Conservation (phyloP, 2,329 filamentous ascomycete species). For the Neofusicoccum umdonicola region DNA sequence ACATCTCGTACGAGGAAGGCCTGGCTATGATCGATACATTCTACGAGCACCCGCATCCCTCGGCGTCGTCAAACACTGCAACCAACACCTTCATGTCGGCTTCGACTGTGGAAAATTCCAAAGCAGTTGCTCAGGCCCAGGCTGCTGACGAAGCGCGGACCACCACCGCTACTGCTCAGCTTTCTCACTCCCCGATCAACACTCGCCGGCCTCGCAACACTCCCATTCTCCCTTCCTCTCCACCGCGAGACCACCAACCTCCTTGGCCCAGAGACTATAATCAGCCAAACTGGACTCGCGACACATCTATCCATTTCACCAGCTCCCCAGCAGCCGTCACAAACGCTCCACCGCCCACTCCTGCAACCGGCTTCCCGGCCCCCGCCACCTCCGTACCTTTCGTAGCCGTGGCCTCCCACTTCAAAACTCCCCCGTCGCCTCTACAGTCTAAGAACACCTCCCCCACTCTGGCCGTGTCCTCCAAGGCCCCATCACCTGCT, state of each 20-base stretch:
- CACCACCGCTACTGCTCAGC: background rate
- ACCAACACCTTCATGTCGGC: background rate
- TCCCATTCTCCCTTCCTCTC: background rate
- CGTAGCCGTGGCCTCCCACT: background rate
- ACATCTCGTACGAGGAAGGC: constrained; percentile 5
- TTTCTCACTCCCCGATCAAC: background rate
- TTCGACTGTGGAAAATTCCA: background rate
- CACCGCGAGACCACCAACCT: background rate
- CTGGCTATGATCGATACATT: constrained; percentile 1
- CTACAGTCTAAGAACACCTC: background rate
- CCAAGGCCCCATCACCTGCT: background rate
- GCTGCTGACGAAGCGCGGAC: background rate
- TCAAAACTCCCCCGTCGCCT: background rate
- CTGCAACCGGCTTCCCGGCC: background rate
- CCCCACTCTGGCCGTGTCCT: background rate
- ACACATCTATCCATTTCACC: background rate
- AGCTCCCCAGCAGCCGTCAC: background rate
- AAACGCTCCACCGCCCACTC: background rate
- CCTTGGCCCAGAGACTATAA: background rate
- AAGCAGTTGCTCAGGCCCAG: background rate
- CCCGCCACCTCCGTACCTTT: background rate
- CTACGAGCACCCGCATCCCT: background rate
- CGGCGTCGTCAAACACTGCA: background rate
- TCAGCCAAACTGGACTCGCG: background rate
- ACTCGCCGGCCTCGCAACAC: background rate